A percentile compares a stretch with the other conserved stretches of the same genome.
Evolutionary conservation across 345 rosid species (phyloP).

Genomic region (Citrus inodora): DNA sequence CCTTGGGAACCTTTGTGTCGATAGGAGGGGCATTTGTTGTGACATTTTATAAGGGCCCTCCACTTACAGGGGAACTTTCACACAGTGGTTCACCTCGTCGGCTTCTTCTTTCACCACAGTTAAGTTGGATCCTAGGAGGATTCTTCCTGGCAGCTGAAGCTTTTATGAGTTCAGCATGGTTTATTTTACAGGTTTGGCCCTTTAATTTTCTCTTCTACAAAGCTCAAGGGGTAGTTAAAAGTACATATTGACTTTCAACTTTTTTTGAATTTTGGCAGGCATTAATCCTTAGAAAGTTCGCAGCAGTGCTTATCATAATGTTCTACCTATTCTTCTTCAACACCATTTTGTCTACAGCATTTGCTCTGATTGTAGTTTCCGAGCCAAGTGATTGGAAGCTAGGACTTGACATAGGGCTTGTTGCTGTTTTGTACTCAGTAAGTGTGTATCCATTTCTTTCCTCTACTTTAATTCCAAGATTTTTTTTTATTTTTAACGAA

Average conservation of each 20-base stretch:
- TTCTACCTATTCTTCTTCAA: constrained; percentile 21
- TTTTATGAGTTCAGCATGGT: constrained; percentile 35
- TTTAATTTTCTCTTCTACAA: neutral
- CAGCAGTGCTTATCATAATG: constrained; percentile 28
- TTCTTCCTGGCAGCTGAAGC: constrained; percentile 53
- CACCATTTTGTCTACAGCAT: constrained; percentile 21
- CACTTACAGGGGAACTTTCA: constrained; percentile 12
- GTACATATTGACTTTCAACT: too few relatives aligned
- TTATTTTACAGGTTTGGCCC: constrained; percentile 47
- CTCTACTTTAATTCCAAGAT: neutral
- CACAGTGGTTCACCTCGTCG: constrained; percentile 12
- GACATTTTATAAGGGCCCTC: constrained; percentile 62
- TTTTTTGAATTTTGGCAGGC: constrained; percentile 24
- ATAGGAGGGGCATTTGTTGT: constrained; percentile 63
- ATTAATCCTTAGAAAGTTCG: constrained; percentile 24
- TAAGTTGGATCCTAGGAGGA: constrained; percentile 61
- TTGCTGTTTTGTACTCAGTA: constrained; percentile 27
- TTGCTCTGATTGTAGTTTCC: constrained; percentile 26
- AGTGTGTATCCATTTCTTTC: neutral
- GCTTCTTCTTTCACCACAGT: constrained; percentile 19
- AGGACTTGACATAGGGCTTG: constrained; percentile 21
- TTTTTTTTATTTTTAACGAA: neutral
- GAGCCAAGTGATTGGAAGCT: constrained; percentile 41
- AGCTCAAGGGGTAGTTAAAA: neutral
- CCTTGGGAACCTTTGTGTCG: constrained; percentile 51